Evolutionary conservation across 2,329 filamentous ascomycete species (phyloP), one percentile per base, ranked within the genome.

Genomic region (Sclerotinia nivalis): DNA sequence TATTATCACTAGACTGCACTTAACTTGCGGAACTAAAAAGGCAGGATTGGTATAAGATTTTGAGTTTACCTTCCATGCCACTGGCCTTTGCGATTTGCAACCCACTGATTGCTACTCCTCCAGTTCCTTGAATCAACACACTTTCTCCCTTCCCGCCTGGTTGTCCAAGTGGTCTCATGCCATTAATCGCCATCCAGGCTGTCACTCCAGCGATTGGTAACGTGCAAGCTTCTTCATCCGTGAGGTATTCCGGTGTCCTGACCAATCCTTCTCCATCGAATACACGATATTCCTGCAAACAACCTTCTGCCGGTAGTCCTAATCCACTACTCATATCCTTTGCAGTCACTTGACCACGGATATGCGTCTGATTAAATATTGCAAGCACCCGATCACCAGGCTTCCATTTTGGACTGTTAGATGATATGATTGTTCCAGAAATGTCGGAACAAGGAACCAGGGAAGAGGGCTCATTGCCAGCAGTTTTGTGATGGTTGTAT

Each of bases 381-480:
- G 85, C 85, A 69, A 91, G 83, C 52, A 93, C 89, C n/a, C 88
- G 86, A 70, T 91, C 86, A 70, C 89, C 89, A 22, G 81, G 79
- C 68, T 83, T 82, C 81, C 86, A 87, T 8, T 80, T 80, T 3
- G 79, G 77, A 13, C 82, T 80, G n/a, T 25, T 82, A 77, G 47
- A 86, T 20, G 83, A 78, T 2, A 86, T 80, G 59, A 92, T 81
- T 12, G 83, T 83, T 58, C 90, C 90, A 79, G 88, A 90, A 84
- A 90, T 91, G 79, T 93, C 90, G 31, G 88, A 90, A 78, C 87
- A 89, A 1, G 89, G 89, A 1, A 92, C 87, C 15, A 73, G 67
- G 25, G 70, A 56, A 20, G 73, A 66, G 18, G 62, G 3, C 66
- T 78, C 72, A 70, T 80, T 75, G 50, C 77, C 79, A 59, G 87